Evolutionary conservation across 1,284 basidiomycete species (phyloP).

Genomic region (Cystobasidium sp.): DNA sequence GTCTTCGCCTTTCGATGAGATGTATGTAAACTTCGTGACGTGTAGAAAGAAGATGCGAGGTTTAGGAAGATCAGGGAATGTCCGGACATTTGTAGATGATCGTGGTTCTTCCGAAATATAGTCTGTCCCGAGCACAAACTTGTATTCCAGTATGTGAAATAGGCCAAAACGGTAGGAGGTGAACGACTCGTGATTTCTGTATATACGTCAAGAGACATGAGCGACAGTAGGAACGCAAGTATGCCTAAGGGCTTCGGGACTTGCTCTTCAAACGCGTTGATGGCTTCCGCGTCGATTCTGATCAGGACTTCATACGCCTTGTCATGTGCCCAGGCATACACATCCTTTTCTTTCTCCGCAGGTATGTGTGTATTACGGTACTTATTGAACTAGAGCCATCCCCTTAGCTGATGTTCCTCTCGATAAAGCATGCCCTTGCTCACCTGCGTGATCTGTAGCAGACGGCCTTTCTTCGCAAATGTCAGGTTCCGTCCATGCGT

Average conservation of each 20-base stretch:
- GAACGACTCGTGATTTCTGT: conserved; percentile 24
- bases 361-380: conserved; percentile 16
- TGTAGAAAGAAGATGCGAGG: conserved; percentile 10
- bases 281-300: conserved; percentile 21
- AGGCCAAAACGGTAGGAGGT: conserved; percentile 39
- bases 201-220: not conserved
- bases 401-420: not conserved
- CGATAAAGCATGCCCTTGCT: not conserved
- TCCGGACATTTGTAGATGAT: not conserved
- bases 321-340: conserved; percentile 35
- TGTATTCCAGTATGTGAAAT: conserved; percentile 23
- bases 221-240: not conserved
- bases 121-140: conserved; percentile 8
- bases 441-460: conserved; percentile 31
- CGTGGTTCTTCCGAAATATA: conserved; percentile 32
- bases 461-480: conserved; percentile 25
- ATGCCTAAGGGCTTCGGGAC: not conserved
- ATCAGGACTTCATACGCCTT: conserved; percentile 18
- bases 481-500: conserved; percentile 26
- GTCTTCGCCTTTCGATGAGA: conserved; percentile 31
- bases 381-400: conserved; percentile 26
- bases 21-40: conserved; percentile 26
- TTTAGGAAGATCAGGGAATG: conserved; percentile 11
- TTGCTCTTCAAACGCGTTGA: conserved; percentile 35
- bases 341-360: conserved; percentile 15